Conservation (phyloP, 2,329 filamentous ascomycete species). For the Bipolaris oryzae region DNA sequence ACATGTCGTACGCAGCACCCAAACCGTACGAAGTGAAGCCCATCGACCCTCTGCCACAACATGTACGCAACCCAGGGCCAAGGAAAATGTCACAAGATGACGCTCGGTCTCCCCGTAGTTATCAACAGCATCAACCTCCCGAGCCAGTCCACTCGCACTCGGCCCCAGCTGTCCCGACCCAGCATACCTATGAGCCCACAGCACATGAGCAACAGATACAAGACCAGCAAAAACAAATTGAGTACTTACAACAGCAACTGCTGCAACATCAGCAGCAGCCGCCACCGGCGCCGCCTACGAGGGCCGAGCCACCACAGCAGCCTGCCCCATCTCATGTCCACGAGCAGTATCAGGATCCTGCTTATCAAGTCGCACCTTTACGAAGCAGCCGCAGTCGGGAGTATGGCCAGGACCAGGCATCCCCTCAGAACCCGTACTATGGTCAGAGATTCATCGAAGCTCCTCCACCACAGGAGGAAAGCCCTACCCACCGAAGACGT, state of each 20-base stretch:
- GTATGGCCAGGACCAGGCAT: slow-evolving; percentile 29
- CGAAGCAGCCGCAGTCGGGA: slow-evolving; percentile 38
- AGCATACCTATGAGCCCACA: slow-evolving; percentile 32
- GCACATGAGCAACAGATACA: slow-evolving; percentile 17
- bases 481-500: slow-evolving; percentile 53
- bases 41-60: slow-evolving; percentile 35
- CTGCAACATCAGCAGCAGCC: slow-evolving; percentile 26
- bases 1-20: slow-evolving; percentile 47
- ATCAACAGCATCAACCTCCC: slow-evolving; percentile 24
- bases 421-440: slow-evolving; percentile 42
- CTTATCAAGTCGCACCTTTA: slow-evolving; percentile 44
- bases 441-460: slow-evolving; percentile 41
- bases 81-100: slow-evolving; percentile 37
- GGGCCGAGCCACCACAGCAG: slow-evolving; percentile 14
- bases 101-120: slow-evolving; percentile 29
- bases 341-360: slow-evolving; percentile 36
- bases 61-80: slow-evolving; percentile 27
- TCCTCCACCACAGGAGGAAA: slow-evolving; percentile 47
- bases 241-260: slow-evolving; percentile 19
- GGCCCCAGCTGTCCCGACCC: slow-evolving; percentile 51
- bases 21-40: slow-evolving; percentile 46
- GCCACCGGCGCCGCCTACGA: not conserved
- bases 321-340: slow-evolving; percentile 24
- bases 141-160: slow-evolving; percentile 53
- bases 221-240: slow-evolving; percentile 19